Conservation (phyloP, 768 basidiomycete genomes). For the Brasilioporus rufonigricans region DNA sequence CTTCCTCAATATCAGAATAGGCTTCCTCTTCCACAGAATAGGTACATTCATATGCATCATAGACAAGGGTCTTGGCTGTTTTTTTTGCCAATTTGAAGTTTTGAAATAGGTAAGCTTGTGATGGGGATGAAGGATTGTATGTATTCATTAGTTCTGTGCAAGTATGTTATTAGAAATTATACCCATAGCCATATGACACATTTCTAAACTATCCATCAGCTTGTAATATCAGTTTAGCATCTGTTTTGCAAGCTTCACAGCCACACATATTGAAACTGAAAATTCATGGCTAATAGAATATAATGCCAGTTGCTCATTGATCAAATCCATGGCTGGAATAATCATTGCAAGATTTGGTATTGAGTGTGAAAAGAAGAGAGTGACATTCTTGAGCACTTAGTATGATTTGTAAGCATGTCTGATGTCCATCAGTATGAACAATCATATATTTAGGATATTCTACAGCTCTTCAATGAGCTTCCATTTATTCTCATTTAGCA, state of each 20-base stretch:
- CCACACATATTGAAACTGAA: too few relatives aligned
- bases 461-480: conserved; percentile 8
- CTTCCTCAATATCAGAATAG: too few relatives aligned
- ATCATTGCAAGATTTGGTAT: neutral
- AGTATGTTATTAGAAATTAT: too few relatives aligned
- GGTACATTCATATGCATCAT: too few relatives aligned
- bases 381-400: neutral
- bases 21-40: too few relatives aligned
- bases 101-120: neutral
- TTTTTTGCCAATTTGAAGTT: neutral
- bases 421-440: too few relatives aligned
- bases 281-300: neutral
- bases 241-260: neutral
- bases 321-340: neutral
- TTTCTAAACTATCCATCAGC: neutral
- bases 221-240: conserved; percentile 5
- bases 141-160: too few relatives aligned
- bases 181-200: neutral
- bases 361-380: neutral
- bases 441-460: neutral
- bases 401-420: too few relatives aligned
- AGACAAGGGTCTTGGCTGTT: neutral
- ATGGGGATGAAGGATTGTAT: neutral
- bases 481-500: conserved; percentile 16
- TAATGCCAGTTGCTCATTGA: neutral